Base-by-base conservation (phyloP, 164 flowering plant species). In the Annona cherimola region DNA sequence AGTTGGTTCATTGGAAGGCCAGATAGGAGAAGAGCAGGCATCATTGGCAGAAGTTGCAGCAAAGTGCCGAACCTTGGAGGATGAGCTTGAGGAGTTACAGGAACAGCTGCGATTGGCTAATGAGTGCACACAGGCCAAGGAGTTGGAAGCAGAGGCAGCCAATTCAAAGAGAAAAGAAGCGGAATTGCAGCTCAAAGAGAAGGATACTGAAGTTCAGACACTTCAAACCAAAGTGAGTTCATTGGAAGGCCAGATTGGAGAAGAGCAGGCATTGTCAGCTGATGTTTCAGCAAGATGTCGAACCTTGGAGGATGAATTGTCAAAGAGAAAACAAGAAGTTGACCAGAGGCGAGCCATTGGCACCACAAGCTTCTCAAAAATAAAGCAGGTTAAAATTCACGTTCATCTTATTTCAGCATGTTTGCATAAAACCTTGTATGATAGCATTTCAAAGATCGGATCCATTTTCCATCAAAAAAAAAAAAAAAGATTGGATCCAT, bases 1-100 rank as follows among this genome's bases (percentile, higher is more conserved):
- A 76, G 81, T 89, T 46, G 82, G 54, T 55, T 81, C 79, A 1
- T 75, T 94, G 62, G 86, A 85, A 76, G 75, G 77, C 14, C 84
- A 46, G 16, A 71, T 88, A 42, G 78, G 86, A 72, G 82, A 76
- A 70, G 91, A 91, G 71, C 81, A 74, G 59, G 82, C 77, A 54
- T 75, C 79, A 67, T 86, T 91, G 18, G 73, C 71, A 20, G 87
- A 84, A 71, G 66, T 80, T 12, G 60, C 63, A 50, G 50, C 64
- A 4, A 89, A 84, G 78, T 90, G 84, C 69, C 78, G 39, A 60
- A 80, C 80, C 61, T 66, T 90, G 71, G 92, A 90, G 79, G 85
- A 83, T 44, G 92, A 86, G 74, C 78, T 89, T 45, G 2, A 83
- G 74, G 59, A 83, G 73, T 77, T 70, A 57, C 80, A 76, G 64